Conservation (phyloP, 2,329 filamentous ascomycete species). For the Ophiostoma ips region DNA sequence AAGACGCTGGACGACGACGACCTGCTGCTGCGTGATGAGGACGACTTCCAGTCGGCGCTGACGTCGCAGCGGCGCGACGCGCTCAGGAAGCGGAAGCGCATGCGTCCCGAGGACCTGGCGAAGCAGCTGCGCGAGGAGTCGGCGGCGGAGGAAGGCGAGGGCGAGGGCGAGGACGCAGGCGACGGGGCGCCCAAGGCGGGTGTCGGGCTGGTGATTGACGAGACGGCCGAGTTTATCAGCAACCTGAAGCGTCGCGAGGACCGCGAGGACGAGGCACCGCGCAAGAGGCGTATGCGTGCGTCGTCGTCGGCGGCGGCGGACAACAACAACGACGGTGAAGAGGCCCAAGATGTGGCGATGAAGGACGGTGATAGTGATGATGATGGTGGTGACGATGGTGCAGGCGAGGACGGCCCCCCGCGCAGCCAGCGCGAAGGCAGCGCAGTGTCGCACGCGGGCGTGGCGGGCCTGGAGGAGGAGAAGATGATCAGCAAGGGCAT, state of each 20-base stretch:
- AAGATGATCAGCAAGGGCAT: conserved; percentile 65
- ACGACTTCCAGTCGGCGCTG: conserved; percentile 77
- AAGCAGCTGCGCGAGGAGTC: conserved; percentile 57
- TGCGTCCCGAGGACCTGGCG: conserved; percentile 74
- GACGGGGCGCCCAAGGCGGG: conserved; percentile 10
- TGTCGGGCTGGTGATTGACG: conserved; percentile 74
- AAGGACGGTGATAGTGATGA: conserved; percentile 17
- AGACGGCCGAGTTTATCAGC: conserved; percentile 88
- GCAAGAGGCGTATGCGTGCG: conserved; percentile 25
- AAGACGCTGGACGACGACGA: conserved; percentile 59
- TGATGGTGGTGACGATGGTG: conserved; percentile 34
- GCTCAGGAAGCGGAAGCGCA: conserved; percentile 83
- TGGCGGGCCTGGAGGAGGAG: conserved; percentile 73
- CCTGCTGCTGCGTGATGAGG: conserved; percentile 48
- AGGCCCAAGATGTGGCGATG: background rate
- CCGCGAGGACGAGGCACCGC: conserved; percentile 26
- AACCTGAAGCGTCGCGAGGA: conserved; percentile 58
- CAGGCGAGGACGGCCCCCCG: conserved; percentile 28
- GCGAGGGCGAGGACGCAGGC: background rate
- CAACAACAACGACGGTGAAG: background rate
- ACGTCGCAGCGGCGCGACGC: conserved; percentile 70
- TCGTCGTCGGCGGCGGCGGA: conserved; percentile 18
- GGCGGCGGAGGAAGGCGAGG: conserved; percentile 24
- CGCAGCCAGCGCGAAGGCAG: conserved; percentile 38
- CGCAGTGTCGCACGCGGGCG: background rate